These are phyloP conservation scores for Excoecaria cochinchinensis DNA, from an alignment of 345 rosid genomes.

Conservation along the genomic window DNA sequence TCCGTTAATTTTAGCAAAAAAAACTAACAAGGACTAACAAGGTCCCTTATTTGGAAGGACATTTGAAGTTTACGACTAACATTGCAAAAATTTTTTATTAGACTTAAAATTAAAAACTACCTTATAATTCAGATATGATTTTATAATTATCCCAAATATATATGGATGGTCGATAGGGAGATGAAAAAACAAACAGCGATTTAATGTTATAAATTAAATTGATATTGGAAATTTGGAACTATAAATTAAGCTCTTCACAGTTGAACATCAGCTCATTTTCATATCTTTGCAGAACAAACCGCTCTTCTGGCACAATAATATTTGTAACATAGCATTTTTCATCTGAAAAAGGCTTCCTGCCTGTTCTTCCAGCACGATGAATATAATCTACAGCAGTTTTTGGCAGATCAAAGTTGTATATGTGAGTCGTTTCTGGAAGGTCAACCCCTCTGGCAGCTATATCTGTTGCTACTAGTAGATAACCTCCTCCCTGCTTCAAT, in stretches of 20 bases:
- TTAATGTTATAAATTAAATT: too few relatives aligned
- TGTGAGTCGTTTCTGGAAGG: slow-evolving; percentile 83
- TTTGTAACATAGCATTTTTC: slow-evolving; percentile 66
- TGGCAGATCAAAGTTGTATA: slow-evolving; percentile 89
- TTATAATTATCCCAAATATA: too few relatives aligned
- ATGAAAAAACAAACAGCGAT: too few relatives aligned
- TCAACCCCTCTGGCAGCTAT: slow-evolving; percentile 93
- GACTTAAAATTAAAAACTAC: too few relatives aligned
- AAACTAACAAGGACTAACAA: too few relatives aligned
- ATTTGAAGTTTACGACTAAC: too few relatives aligned
- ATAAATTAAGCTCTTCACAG: slow-evolving; percentile 53
- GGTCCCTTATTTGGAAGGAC: too few relatives aligned
- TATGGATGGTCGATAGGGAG: too few relatives aligned
- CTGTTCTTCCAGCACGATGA: slow-evolving; percentile 92
- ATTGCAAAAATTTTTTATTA: too few relatives aligned
- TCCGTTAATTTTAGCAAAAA: too few relatives aligned
- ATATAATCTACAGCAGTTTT: slow-evolving; percentile 76
- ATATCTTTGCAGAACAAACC: slow-evolving; percentile 79
- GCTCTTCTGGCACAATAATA: slow-evolving; percentile 64
- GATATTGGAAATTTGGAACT: slow-evolving; percentile 7
- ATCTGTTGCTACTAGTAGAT: slow-evolving; percentile 88
- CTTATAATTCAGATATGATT: too few relatives aligned
- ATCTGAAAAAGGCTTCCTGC: slow-evolving; percentile 88
- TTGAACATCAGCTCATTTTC: slow-evolving; percentile 82
- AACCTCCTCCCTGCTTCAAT: slow-evolving; percentile 69